A percentile compares a stretch with the other conserved stretches of the same genome.
Conservation (phyloP, 139 green algal genomes). For the Zygnema cylindricum region DNA sequence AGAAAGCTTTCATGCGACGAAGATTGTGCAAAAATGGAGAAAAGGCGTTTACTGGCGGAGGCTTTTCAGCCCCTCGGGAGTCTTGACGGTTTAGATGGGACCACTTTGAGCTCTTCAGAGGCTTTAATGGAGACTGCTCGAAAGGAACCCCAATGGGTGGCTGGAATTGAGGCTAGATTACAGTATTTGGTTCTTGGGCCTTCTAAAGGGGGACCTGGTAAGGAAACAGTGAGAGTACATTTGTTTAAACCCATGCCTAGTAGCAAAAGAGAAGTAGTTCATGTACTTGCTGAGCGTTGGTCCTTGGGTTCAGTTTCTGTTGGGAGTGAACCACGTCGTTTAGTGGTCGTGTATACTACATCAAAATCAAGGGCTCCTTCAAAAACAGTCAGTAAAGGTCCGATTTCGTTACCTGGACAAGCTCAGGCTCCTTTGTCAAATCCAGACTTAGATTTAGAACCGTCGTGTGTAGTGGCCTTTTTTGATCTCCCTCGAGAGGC, state of each 20-base stretch:
- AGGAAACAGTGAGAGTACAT: conserved; percentile 32
- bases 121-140: conserved; percentile 9
- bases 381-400: neutral
- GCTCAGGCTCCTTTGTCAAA: neutral
- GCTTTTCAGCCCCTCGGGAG: conserved; percentile 38
- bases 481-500: conserved; percentile 25
- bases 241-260: conserved; percentile 34
- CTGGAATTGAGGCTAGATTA: conserved; percentile 39
- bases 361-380: conserved; percentile 36
- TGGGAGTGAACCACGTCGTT: conserved; percentile 36
- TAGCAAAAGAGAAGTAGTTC: conserved; percentile 35
- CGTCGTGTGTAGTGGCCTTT: conserved; percentile 22
- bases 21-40: conserved; percentile 50
- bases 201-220: neutral
- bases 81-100: neutral
- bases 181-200: conserved; percentile 13
- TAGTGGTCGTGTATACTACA: conserved; percentile 54
- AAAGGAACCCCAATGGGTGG: conserved; percentile 42
- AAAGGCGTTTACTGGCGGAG: conserved; percentile 37
- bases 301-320: conserved; percentile 10
- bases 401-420: neutral
- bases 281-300: conserved; percentile 45
- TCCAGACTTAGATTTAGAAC: conserved; percentile 42
- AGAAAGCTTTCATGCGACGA: conserved; percentile 57
- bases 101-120: neutral